Evolutionary conservation across 2,329 filamentous ascomycete genomes (phyloP).

Genomic region (Colletotrichum viniferum): DNA sequence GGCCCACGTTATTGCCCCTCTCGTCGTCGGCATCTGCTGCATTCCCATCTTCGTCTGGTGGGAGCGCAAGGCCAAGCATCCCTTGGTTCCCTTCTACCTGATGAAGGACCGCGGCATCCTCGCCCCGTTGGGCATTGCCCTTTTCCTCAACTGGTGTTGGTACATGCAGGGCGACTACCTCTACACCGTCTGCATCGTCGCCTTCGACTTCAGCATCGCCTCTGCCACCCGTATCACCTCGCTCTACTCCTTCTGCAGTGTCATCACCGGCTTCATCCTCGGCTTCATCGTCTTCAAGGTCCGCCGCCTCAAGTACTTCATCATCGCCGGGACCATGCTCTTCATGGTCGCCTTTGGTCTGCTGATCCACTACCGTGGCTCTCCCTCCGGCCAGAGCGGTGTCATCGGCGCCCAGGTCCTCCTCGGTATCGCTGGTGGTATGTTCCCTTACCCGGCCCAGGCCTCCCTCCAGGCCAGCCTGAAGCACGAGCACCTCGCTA

Average conservation of each 20-base stretch:
- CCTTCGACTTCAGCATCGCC: conserved; percentile 62
- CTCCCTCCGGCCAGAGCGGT: conserved; percentile 52
- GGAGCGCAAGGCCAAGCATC: conserved; percentile 50
- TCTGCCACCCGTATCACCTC: conserved; percentile 63
- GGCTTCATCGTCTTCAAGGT: conserved; percentile 62
- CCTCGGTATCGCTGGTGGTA: conserved; percentile 66
- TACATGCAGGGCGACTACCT: conserved; percentile 68
- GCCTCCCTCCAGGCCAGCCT: conserved; percentile 47
- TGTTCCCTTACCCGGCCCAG: conserved; percentile 60
- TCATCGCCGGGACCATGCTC: conserved; percentile 61
- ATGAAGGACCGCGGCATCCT: conserved; percentile 69
- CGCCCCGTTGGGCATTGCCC: conserved; percentile 64
- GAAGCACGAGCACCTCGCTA: conserved; percentile 60
- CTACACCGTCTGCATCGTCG: conserved; percentile 65
- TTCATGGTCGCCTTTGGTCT: conserved; percentile 71
- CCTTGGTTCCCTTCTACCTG: conserved; percentile 64
- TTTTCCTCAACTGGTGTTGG: conserved; percentile 63
- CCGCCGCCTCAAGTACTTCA: conserved; percentile 67
- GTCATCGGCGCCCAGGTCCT: conserved; percentile 67
- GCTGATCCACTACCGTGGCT: conserved; percentile 67
- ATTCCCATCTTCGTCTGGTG: conserved; percentile 57
- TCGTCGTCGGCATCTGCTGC: conserved; percentile 49
- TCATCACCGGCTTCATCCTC: conserved; percentile 60
- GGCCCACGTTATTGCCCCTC: conserved; percentile 45
- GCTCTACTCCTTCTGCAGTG: conserved; percentile 62